Evolutionary conservation across 2,329 filamentous ascomycete genomes (phyloP).

Genomic region (Talaromyces marneffei): DNA sequence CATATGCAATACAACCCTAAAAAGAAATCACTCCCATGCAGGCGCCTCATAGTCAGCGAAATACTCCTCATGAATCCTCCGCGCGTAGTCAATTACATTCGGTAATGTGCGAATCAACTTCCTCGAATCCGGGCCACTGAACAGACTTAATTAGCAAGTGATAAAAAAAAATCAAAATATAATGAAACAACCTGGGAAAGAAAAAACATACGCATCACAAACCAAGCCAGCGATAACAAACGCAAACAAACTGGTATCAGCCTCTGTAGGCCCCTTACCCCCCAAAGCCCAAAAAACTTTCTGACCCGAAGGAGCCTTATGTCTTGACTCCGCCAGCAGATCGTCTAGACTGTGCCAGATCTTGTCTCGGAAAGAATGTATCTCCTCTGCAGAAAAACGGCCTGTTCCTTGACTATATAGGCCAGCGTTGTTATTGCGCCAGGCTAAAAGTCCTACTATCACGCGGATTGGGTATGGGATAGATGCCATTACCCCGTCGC

Average conservation of each 20-base stretch:
- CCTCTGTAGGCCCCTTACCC: constrained; percentile 50
- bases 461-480: constrained; percentile 50
- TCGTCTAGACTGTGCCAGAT: constrained; percentile 51
- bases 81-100: constrained; percentile 51
- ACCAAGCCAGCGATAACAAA: constrained; percentile 52
- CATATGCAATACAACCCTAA: no score
- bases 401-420: constrained; percentile 54
- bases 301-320: constrained; percentile 22
- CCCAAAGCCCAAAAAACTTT: constrained; percentile 55
- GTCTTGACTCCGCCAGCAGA: constrained; percentile 36
- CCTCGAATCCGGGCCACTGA: constrained; percentile 49
- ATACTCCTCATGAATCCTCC: constrained; percentile 50
- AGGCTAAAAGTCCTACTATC: constrained; percentile 47
- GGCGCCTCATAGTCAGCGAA: constrained; percentile 52
- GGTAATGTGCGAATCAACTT: constrained; percentile 37
- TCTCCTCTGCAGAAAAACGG: constrained; percentile 48
- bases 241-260: constrained; percentile 53
- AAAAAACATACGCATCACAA: constrained; percentile 47
- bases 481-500: constrained; percentile 44
- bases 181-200: not conserved
- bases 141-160: not conserved
- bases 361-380: constrained; percentile 42
- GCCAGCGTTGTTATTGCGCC: constrained; percentile 40
- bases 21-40: constrained; percentile 3
- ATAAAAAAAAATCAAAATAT: not conserved